Conservation (phyloP, 2,329 filamentous ascomycete genomes). For the Amesomyces nigricolor region DNA sequence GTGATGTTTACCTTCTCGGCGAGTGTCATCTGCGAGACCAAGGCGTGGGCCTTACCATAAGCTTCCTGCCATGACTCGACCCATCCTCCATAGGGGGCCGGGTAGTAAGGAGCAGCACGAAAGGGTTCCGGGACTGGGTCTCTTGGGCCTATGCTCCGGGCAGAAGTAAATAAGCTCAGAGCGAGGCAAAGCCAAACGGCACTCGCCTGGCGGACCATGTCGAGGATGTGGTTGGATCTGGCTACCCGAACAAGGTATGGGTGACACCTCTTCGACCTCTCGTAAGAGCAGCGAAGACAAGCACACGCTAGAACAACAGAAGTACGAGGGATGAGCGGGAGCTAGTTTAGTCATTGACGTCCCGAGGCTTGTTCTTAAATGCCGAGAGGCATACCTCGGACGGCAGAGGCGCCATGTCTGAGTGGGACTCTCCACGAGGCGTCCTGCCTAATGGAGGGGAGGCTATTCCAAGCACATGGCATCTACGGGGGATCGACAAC, state of each 20-base stretch:
- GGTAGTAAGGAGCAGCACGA: slow-evolving; percentile 60
- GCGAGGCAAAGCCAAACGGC: slow-evolving; percentile 15
- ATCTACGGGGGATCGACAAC: slow-evolving; percentile 1
- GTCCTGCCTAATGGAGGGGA: neutral
- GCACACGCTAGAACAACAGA: neutral
- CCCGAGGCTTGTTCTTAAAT: neutral
- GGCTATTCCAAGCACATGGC: neutral
- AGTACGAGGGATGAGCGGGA: neutral
- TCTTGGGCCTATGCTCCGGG: slow-evolving; percentile 24
- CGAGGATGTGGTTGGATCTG: slow-evolving; percentile 2
- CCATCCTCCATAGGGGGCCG: slow-evolving; percentile 68
- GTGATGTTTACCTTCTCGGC: slow-evolving; percentile 78
- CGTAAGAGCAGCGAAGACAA: neutral
- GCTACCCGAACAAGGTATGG: neutral
- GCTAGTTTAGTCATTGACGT: neutral
- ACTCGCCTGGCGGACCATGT: slow-evolving; percentile 20
- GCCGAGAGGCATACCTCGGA: no score
- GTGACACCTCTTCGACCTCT: neutral
- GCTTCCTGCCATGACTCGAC: slow-evolving; percentile 60
- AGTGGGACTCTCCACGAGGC: neutral
- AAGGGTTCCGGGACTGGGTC: slow-evolving; percentile 32
- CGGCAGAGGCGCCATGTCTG: neutral
- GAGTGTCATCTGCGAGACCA: slow-evolving; percentile 71
- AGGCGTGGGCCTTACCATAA: slow-evolving; percentile 60
- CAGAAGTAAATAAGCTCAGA: slow-evolving; percentile 20